These are phyloP conservation scores for Phragmites australis DNA, from an alignment of 176 grass and related monocot genomes.

Conservation along the genomic window DNA sequence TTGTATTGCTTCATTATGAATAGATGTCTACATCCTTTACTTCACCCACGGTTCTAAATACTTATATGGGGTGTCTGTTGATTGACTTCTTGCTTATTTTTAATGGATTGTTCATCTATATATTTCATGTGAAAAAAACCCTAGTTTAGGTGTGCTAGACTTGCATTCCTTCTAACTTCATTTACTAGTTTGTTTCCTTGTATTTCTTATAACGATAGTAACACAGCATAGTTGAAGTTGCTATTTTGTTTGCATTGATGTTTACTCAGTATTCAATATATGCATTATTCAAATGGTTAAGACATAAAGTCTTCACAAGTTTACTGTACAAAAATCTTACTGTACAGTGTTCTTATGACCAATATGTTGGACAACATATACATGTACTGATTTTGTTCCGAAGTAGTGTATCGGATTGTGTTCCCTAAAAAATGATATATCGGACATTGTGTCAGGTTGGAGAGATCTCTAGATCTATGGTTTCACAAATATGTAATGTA, in stretches of 20 bases:
- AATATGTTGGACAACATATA: neutral
- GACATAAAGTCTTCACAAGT: neutral
- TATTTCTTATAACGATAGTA: conserved; percentile 18
- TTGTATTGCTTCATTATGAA: conserved; percentile 17
- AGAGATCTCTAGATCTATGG: conserved; percentile 9
- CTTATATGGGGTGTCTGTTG: neutral
- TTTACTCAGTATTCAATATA: neutral
- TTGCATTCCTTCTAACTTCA: conserved; percentile 20
- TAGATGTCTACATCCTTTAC: neutral
- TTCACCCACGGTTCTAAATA: conserved; percentile 6
- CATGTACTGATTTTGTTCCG: neutral
- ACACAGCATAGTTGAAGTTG: neutral
- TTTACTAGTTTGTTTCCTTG: neutral
- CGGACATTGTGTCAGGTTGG: neutral
- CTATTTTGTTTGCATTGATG: conserved; percentile 15
- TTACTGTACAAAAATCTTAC: neutral
- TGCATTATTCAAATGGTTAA: neutral
- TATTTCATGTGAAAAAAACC: neutral
- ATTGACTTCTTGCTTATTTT: neutral
- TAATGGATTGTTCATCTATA: neutral
- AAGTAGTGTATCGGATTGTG: neutral
- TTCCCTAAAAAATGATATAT: neutral
- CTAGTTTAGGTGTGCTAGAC: neutral
- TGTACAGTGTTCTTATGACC: neutral
- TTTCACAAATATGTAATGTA: neutral